Percentiles rank a stretch among this genome's conserved stretches.
These are phyloP conservation scores for Myxozyma nipponensis DNA, from an alignment of 805 yeast species.

Conservation along the genomic window DNA sequence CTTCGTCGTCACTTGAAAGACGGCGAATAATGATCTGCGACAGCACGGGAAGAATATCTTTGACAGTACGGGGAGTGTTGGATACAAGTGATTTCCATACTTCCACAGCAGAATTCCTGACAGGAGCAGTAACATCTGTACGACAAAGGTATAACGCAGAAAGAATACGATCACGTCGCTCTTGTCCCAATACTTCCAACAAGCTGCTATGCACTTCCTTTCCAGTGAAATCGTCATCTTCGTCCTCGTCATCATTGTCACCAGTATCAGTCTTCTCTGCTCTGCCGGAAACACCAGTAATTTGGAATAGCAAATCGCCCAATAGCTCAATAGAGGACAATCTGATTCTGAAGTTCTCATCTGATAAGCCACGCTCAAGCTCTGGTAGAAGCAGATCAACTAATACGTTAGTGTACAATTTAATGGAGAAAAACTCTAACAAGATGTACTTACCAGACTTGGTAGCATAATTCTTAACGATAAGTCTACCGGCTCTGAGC, in stretches of 20 bases:
- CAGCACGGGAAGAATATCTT: conserved; percentile 82
- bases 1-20: conserved; percentile 75
- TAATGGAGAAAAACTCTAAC: background rate
- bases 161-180: conserved; percentile 80
- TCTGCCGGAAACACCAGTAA: conserved; percentile 82
- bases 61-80: conserved; percentile 90
- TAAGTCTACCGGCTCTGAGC: conserved; percentile 84
- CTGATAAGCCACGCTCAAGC: conserved; percentile 83
- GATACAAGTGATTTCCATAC: conserved; percentile 96
- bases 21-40: conserved; percentile 75
- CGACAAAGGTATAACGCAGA: conserved; percentile 90
- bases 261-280: conserved; percentile 42
- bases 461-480: conserved; percentile 86
- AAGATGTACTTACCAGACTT: conserved; percentile 49
- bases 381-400: conserved; percentile 92
- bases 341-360: conserved; percentile 78
- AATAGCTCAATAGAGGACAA: conserved; percentile 90
- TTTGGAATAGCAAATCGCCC: conserved; percentile 90
- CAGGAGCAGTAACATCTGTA: conserved; percentile 82
- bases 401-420: background rate
- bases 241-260: conserved; percentile 41
- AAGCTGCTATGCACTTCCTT: conserved; percentile 58
- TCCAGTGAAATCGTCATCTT: conserved; percentile 35
- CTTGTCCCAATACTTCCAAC: conserved; percentile 75
- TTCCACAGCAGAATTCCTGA: conserved; percentile 83